phyloP scores from a whole-genome alignment of 23 red algal species.

The Gracilaria gracilis region DNA sequence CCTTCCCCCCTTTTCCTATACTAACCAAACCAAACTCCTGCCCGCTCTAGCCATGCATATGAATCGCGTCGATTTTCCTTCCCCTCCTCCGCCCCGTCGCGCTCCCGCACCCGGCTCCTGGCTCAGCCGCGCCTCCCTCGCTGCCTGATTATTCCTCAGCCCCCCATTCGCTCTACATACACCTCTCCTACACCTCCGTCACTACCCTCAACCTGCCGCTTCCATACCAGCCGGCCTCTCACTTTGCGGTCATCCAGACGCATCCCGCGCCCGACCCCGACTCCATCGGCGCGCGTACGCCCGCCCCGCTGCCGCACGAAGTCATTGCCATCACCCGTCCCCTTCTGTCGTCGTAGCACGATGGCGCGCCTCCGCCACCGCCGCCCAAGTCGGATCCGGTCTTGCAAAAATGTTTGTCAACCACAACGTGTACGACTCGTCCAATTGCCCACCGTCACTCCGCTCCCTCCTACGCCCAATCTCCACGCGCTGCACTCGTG shows the following conservation, averaged over 20 bases:
- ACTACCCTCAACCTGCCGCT: neutral
- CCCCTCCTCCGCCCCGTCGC: conserved; percentile 22
- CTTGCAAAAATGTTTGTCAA: too few relatives aligned
- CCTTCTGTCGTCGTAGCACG: neutral
- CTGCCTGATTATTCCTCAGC: neutral
- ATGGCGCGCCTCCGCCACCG: neutral
- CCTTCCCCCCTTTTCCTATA: neutral
- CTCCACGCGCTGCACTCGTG: conserved; percentile 18
- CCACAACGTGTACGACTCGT: neutral
- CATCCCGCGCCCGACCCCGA: neutral
- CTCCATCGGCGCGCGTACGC: neutral
- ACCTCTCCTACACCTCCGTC: conserved; percentile 16
- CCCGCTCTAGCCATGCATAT: conserved; percentile 20
- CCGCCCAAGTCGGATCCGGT: neutral
- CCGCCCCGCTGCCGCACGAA: neutral
- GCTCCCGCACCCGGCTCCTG: conserved; percentile 17
- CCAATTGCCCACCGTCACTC: neutral
- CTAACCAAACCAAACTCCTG: neutral
- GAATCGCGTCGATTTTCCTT: conserved; percentile 2
- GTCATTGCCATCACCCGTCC: neutral
- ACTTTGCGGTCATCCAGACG: neutral
- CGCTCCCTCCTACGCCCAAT: neutral
- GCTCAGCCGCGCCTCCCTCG: neutral
- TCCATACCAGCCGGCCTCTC: neutral
- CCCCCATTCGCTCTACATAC: neutral